These are phyloP conservation scores for Sordaria brevicollis DNA, from an alignment of 495 filamentous ascomycete genomes.

Conservation along the genomic window DNA sequence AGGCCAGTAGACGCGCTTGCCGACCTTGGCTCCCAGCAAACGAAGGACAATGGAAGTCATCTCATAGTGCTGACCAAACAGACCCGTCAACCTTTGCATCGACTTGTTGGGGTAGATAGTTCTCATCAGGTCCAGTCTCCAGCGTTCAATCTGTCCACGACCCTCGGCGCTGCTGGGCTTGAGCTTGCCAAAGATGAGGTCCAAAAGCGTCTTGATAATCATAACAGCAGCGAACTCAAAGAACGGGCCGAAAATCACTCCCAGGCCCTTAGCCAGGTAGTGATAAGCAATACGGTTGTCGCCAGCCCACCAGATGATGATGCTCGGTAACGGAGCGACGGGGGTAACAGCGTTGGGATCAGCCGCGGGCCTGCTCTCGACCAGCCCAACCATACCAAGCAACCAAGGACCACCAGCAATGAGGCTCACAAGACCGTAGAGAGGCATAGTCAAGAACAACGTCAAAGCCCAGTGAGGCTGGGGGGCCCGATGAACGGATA, in stretches of 20 bases:
- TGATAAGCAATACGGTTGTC: slow-evolving; percentile 27
- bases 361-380: slow-evolving; percentile 9
- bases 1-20: slow-evolving; percentile 38
- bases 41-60: slow-evolving; percentile 30
- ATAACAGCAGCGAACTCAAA: slow-evolving; percentile 25
- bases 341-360: not conserved
- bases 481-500: slow-evolving; percentile 19
- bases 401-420: slow-evolving; percentile 29
- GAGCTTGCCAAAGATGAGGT: slow-evolving; percentile 20
- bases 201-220: not conserved
- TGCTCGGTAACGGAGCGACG: slow-evolving; percentile 16
- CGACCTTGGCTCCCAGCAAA: slow-evolving; percentile 32
- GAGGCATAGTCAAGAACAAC: slow-evolving; percentile 19
- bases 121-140: slow-evolving; percentile 24
- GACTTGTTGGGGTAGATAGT: slow-evolving; percentile 21
- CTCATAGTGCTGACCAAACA: slow-evolving; percentile 34
- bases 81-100: slow-evolving; percentile 21
- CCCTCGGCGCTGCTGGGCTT: slow-evolving; percentile 16
- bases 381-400: slow-evolving; percentile 28
- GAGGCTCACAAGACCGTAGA: slow-evolving; percentile 18
- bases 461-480: slow-evolving; percentile 24
- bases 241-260: slow-evolving; percentile 24
- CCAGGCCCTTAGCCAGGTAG: slow-evolving; percentile 24
- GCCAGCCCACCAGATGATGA: slow-evolving; percentile 30
- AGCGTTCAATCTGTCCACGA: slow-evolving; percentile 19